Percentiles rank a stretch among this genome's conserved stretches.
Evolutionary conservation across 768 basidiomycete species (phyloP).

Genomic region (Phallus indusiatus): DNA sequence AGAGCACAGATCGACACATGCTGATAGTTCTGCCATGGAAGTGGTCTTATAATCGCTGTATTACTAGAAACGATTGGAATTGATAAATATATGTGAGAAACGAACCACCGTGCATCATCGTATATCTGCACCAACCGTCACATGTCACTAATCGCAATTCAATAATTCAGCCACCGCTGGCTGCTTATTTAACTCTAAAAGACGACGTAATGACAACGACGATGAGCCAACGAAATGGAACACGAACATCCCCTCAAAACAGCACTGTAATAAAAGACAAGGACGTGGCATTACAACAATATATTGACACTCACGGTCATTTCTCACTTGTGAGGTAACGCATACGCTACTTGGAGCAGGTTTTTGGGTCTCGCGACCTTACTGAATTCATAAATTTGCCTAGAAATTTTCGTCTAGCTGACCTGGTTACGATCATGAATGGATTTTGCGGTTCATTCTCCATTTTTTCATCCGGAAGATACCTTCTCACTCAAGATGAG

Average conservation of each 20-base stretch:
- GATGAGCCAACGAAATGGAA: constrained; percentile 46
- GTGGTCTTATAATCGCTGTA: not conserved
- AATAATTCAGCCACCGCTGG: not conserved
- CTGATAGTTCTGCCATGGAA: not conserved
- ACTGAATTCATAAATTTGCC: constrained; percentile 12
- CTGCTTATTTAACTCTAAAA: not conserved
- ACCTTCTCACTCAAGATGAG: constrained; percentile 70
- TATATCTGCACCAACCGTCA: not conserved
- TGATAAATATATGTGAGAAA: not conserved
- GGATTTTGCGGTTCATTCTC: constrained; percentile 97
- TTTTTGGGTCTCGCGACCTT: constrained; percentile 15
- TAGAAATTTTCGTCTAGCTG: constrained; percentile 96
- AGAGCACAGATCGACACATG: constrained; percentile 32
- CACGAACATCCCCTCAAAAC: constrained; percentile 21
- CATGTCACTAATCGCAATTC: not conserved
- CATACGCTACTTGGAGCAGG: not conserved
- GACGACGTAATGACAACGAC: not conserved
- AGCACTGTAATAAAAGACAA: constrained; percentile 20
- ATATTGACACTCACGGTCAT: constrained; percentile 85
- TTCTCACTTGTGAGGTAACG: constrained; percentile 90
- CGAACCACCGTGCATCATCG: too few relatives aligned
- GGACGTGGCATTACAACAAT: constrained; percentile 59
- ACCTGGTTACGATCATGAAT: constrained; percentile 98
- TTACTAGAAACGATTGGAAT: not conserved
- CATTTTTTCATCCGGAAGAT: constrained; percentile 86